Percentiles rank a stretch among this genome's conserved stretches.
Evolutionary conservation across 1,284 basidiomycete species (phyloP).

Genomic region (Paramarasmius palmivorus): DNA sequence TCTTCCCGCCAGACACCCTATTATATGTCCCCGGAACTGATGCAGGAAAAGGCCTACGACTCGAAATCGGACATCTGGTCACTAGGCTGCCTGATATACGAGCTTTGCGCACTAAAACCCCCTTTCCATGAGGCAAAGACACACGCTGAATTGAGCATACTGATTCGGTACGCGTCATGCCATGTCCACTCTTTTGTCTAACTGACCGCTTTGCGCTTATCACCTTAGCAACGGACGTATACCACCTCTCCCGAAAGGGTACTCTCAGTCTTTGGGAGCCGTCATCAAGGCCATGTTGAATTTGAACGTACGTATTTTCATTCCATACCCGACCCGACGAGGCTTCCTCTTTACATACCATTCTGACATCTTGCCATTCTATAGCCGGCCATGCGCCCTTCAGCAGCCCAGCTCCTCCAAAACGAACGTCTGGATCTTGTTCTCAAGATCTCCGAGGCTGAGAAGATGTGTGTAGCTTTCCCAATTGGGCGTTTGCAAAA

Average conservation of each 20-base stretch:
- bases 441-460: constrained; percentile 72
- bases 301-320: constrained; percentile 63
- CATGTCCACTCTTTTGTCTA: background rate
- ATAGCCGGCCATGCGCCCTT: constrained; percentile 83
- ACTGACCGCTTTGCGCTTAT: constrained; percentile 8
- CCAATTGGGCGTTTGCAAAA: background rate
- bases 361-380: background rate
- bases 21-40: constrained; percentile 98
- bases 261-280: constrained; percentile 70
- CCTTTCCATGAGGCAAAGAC: constrained; percentile 92
- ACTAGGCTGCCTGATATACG: constrained; percentile 93
- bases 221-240: constrained; percentile 75
- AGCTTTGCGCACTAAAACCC: constrained; percentile 89
- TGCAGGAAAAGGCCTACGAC: constrained; percentile 96
- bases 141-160: constrained; percentile 79
- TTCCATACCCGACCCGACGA: background rate
- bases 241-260: constrained; percentile 81
- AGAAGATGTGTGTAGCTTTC: constrained; percentile 64
- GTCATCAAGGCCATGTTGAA: constrained; percentile 87
- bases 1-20: constrained; percentile 79
- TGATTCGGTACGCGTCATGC: constrained; percentile 71
- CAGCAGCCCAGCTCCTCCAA: constrained; percentile 75
- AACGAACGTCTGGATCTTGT: constrained; percentile 77
- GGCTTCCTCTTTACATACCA: too few relatives aligned
- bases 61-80: constrained; percentile 99